Evolutionary conservation across 306 rosid species (phyloP).

Genomic region (Glycyrrhiza uralensis): DNA sequence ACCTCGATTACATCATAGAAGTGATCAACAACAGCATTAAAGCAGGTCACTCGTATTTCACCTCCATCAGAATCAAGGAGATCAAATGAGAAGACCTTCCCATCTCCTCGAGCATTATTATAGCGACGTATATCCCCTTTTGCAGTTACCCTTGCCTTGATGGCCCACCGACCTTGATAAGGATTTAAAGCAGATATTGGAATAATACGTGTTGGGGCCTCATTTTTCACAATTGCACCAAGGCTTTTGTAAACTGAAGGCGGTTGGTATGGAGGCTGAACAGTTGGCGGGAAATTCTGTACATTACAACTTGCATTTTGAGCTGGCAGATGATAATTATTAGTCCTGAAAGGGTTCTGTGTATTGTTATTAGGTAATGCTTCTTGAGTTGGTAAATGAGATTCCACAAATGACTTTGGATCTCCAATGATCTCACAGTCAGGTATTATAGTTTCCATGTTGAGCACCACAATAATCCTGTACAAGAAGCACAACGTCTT

Average conservation of each 20-base stretch:
- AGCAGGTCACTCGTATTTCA: slow-evolving; percentile 76
- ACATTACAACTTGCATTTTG: slow-evolving; percentile 29
- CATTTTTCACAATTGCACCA: slow-evolving; percentile 65
- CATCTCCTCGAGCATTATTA: slow-evolving; percentile 81
- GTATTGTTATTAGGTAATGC: slow-evolving; percentile 22
- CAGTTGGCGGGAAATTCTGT: slow-evolving; percentile 54
- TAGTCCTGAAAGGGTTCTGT: slow-evolving; percentile 23
- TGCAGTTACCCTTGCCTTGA: slow-evolving; percentile 85
- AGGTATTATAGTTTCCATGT: slow-evolving; percentile 62
- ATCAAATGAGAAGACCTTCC: slow-evolving; percentile 82
- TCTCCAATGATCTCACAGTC: slow-evolving; percentile 66
- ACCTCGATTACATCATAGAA: slow-evolving; percentile 70
- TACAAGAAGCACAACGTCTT: neutral
- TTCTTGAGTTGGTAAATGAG: slow-evolving; percentile 37
- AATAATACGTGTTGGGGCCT: slow-evolving; percentile 66
- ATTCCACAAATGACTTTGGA: slow-evolving; percentile 38
- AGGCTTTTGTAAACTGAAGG: slow-evolving; percentile 56
- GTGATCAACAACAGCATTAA: slow-evolving; percentile 75
- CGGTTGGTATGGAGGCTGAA: slow-evolving; percentile 68
- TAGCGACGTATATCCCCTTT: slow-evolving; percentile 81
- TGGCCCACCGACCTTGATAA: slow-evolving; percentile 85
- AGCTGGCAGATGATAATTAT: slow-evolving; percentile 30
- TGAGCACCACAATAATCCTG: slow-evolving; percentile 73
- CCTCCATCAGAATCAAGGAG: slow-evolving; percentile 89
- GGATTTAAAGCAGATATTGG: slow-evolving; percentile 75